These are phyloP conservation scores for Diutina catenulata DNA, from an alignment of 1,139 yeast species.

Conservation along the genomic window DNA sequence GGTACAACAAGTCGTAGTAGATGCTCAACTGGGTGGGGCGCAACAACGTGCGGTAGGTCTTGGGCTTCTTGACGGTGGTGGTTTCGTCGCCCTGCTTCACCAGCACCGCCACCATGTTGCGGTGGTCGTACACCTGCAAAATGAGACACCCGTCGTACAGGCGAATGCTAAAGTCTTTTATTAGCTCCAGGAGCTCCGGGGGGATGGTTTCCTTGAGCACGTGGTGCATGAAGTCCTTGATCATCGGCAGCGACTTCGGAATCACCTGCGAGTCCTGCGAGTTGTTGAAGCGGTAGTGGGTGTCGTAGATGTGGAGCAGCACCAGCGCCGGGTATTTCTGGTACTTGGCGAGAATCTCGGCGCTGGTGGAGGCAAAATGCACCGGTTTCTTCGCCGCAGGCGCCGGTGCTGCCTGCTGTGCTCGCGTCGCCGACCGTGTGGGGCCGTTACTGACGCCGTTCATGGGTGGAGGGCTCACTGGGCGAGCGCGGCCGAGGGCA, in stretches of 20 bases:
- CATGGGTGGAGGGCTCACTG: no score
- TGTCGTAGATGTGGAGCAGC: slow-evolving; percentile 82
- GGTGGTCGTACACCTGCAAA: slow-evolving; percentile 71
- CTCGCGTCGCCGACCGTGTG: slow-evolving; percentile 3
- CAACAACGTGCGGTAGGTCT: slow-evolving; percentile 63
- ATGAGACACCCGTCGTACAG: slow-evolving; percentile 87
- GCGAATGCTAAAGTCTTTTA: slow-evolving; percentile 73
- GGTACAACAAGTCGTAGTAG: slow-evolving; percentile 76
- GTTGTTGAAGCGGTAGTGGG: slow-evolving; percentile 73
- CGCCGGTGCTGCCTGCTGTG: no score
- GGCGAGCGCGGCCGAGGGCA: no score
- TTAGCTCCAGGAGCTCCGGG: slow-evolving; percentile 77
- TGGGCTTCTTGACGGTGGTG: slow-evolving; percentile 29
- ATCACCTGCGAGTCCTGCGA: slow-evolving; percentile 61
- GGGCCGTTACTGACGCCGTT: slow-evolving; percentile 5
- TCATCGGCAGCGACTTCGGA: slow-evolving; percentile 71
- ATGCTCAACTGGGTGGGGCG: slow-evolving; percentile 72
- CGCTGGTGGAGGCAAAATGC: slow-evolving; percentile 55
- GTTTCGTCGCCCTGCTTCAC: background rate
- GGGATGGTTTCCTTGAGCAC: slow-evolving; percentile 79
- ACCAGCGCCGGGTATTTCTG: slow-evolving; percentile 71
- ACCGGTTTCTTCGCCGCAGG: background rate
- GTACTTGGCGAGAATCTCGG: slow-evolving; percentile 67
- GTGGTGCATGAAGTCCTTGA: slow-evolving; percentile 67
- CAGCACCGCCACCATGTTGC: slow-evolving; percentile 12